These are phyloP conservation scores for Adansonia madagascariensis DNA, from an alignment of 441 rosid species.

Conservation along the genomic window DNA sequence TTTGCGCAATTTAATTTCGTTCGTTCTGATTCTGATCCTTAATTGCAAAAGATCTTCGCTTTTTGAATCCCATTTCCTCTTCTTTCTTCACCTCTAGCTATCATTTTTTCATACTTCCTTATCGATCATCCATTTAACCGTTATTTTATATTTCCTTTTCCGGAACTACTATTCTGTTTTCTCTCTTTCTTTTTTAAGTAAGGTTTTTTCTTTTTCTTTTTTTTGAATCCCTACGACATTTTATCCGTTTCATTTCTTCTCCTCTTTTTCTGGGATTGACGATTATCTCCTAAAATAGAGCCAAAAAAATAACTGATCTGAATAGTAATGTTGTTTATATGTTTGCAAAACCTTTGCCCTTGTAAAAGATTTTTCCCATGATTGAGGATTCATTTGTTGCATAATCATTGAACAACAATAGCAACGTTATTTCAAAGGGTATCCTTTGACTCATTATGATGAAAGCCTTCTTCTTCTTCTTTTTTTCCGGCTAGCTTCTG, in stretches of 20 bases:
- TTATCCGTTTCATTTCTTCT: neutral
- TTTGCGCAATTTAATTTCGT: neutral
- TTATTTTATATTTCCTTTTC: slow-evolving; percentile 13
- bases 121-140: neutral
- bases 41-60: slow-evolving; percentile 15
- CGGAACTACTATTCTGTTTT: neutral
- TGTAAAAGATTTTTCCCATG: neutral
- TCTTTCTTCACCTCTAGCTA: neutral
- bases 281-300: neutral
- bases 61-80: too few relatives aligned
- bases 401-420: neutral
- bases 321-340: neutral
- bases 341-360: neutral
- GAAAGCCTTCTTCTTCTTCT: too few relatives aligned
- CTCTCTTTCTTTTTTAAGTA: neutral
- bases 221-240: neutral
- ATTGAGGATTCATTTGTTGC: neutral
- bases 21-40: neutral
- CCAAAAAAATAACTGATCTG: neutral
- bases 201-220: neutral
- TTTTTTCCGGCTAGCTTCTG: too few relatives aligned
- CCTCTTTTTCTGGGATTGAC: neutral
- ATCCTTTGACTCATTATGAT: neutral
- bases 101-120: neutral
- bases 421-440: neutral